Evolutionary conservation across 208 protist genomes (phyloP), one percentile per base, ranked within the genome.

Genomic region (Crithidia bombi): DNA sequence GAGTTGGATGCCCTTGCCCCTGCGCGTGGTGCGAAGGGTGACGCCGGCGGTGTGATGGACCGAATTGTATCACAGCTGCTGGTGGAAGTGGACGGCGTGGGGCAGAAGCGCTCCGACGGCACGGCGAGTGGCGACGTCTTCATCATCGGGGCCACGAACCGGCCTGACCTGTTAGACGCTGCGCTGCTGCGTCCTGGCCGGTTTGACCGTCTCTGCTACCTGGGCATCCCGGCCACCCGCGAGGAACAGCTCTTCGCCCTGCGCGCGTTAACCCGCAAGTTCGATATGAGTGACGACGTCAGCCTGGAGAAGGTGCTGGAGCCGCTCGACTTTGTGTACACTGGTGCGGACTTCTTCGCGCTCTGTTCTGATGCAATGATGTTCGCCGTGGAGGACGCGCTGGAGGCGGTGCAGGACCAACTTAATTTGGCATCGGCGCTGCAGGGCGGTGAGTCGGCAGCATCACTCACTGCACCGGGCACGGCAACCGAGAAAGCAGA

Each of bases 341-440:
- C 91, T 28, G 98, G 98, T 21, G 98, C 98, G 3, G 98, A 99
- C 74, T 85, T 98, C 49, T 96, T 95, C 36, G 90, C 94, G 15
- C 72, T 99, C 9, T 98, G 94, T 81, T 92, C 92, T 9, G 97
- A 99, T 74, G 97, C 97, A 4, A 94, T 97, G 78, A 93, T 99
- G 80, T 84, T 88, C 62, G 95, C 97, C 17, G 89, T 99, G n/a
- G 82, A 96, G 32, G 89, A 98, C 35, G 76, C 82, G 28, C 65
- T 96, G 7, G 79, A 90, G 54, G 32, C 65, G 19, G 59, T 76
- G 49, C 72, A 70, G n/a, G 36, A 46, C 19, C 47, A 66, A 9
- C 56, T 72, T 4, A 36, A 52, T 1, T 54, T 59, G 7, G 58
- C 38, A 21, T 5, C 25, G 44, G 35, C 26, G 56, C 32, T 19